phyloP scores from a whole-genome alignment of 345 rosid species.

The Boechera retrofracta region DNA sequence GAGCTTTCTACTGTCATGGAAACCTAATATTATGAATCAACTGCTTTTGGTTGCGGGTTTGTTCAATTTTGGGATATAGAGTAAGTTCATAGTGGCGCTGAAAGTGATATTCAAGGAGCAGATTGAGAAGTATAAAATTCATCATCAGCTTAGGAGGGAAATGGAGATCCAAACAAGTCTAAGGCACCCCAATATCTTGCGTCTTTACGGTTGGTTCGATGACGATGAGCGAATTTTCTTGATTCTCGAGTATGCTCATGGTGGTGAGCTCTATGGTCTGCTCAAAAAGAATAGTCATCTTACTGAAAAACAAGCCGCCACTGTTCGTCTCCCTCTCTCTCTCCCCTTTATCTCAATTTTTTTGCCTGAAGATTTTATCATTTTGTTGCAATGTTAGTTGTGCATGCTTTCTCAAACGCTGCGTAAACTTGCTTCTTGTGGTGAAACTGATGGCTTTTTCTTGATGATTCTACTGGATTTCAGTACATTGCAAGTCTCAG shows the following conservation, averaged over 20 bases:
- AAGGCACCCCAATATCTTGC: constrained; percentile 72
- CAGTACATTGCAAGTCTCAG: constrained; percentile 93
- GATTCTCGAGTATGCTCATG: constrained; percentile 92
- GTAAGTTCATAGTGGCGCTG: constrained; percentile 78
- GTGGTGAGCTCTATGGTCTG: constrained; percentile 83
- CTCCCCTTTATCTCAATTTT: not conserved
- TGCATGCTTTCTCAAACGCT: constrained; percentile 16
- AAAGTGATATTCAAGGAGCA: constrained; percentile 90
- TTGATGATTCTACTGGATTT: constrained; percentile 20
- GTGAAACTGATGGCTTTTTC: not conserved
- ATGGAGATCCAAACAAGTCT: constrained; percentile 87
- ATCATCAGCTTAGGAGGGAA: constrained; percentile 84
- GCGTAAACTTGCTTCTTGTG: not conserved
- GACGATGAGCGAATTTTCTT: constrained; percentile 74
- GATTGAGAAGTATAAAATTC: constrained; percentile 79
- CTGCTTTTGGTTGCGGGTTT: not conserved
- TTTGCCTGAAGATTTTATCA: not conserved
- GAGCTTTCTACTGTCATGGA: constrained; percentile 12
- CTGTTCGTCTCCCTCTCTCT: constrained; percentile 50
- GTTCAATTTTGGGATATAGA: constrained; percentile 43
- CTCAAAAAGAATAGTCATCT: constrained; percentile 68
- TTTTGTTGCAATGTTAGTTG: constrained; percentile 6
- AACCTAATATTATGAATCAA: constrained; percentile 3
- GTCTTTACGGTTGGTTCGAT: constrained; percentile 91
- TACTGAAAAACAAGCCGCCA: constrained; percentile 77